These are phyloP conservation scores for Fraxinus anomala DNA, from an alignment of 257 asterid species.

Conservation along the genomic window DNA sequence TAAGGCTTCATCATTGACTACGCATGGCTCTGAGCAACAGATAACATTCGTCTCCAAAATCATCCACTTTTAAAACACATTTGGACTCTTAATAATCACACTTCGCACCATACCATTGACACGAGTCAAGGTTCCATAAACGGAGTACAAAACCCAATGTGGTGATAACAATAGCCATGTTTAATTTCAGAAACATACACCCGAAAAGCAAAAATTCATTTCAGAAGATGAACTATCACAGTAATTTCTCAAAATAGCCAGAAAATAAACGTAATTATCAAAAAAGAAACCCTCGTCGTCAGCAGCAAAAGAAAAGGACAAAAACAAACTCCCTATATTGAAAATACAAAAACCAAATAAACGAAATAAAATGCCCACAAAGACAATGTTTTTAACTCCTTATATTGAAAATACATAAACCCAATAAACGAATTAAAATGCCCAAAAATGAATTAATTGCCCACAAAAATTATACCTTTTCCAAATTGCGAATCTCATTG, in stretches of 20 bases:
- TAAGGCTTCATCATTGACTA: not conserved
- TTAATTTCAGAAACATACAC: not conserved
- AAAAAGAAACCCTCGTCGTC: not conserved
- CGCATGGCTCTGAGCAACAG: not conserved
- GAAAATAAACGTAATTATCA: not conserved
- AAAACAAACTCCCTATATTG: not conserved
- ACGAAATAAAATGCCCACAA: too few species aligned
- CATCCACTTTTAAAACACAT: not conserved
- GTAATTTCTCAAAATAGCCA: not conserved
- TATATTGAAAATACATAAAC: not conserved
- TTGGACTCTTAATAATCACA: not conserved
- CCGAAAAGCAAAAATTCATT: not conserved
- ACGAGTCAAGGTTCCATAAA: not conserved
- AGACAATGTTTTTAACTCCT: not conserved
- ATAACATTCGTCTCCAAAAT: too few species aligned
- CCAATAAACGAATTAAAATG: not conserved
- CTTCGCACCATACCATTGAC: not conserved
- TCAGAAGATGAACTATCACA: not conserved
- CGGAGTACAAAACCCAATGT: not conserved
- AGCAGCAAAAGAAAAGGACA: not conserved
- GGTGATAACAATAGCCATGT: not conserved
- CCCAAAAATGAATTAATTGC: not conserved
- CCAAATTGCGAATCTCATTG: constrained; percentile 61
- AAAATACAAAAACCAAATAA: too few species aligned
- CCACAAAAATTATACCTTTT: constrained; percentile 47